Percentiles rank a stretch among this genome's conserved stretches.
Evolutionary conservation across 805 yeast species (phyloP).

Genomic region (Cyberlindnera maclurae): DNA sequence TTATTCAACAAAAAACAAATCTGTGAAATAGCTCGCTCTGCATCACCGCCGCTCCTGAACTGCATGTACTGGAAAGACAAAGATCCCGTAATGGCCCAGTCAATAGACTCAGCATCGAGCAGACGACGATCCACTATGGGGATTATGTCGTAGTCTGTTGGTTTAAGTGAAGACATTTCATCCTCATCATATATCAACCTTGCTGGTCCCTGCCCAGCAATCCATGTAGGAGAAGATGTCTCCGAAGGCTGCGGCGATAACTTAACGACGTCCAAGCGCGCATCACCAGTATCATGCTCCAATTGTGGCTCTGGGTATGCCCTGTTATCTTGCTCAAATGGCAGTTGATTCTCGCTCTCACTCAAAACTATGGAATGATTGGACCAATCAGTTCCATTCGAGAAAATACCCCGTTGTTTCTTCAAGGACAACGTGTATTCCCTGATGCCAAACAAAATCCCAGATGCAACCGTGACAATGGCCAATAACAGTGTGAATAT

Average conservation of each 20-base stretch:
- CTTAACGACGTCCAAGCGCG: constrained; percentile 8
- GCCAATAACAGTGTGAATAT: constrained; percentile 20
- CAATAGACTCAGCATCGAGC: not conserved
- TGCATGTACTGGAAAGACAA: constrained; percentile 7
- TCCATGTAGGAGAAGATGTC: not conserved
- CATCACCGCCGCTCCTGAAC: constrained; percentile 22
- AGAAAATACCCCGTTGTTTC: constrained; percentile 10
- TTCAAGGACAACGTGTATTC: constrained; percentile 23
- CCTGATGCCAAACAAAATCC: constrained; percentile 20
- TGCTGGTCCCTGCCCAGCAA: not conserved
- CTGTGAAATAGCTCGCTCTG: constrained; percentile 22
- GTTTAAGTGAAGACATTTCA: constrained; percentile 14
- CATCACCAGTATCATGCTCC: not conserved
- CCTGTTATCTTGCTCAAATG: constrained; percentile 7
- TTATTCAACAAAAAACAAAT: constrained; percentile 7
- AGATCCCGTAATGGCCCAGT: constrained; percentile 8
- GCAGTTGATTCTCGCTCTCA: not conserved
- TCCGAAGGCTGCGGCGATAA: constrained; percentile 4
- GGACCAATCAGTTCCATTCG: constrained; percentile 19
- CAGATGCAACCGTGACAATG: constrained; percentile 13
- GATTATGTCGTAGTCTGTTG: constrained; percentile 12
- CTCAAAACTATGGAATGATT: constrained; percentile 5
- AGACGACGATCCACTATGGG: constrained; percentile 8
- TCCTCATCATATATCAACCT: constrained; percentile 11
- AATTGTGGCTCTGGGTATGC: constrained; percentile 15